A percentile compares a stretch with the other conserved stretches of the same genome.
Evolutionary conservation across 169 alveolate species (phyloP).

Genomic region (Amoebophrya sp.): DNA sequence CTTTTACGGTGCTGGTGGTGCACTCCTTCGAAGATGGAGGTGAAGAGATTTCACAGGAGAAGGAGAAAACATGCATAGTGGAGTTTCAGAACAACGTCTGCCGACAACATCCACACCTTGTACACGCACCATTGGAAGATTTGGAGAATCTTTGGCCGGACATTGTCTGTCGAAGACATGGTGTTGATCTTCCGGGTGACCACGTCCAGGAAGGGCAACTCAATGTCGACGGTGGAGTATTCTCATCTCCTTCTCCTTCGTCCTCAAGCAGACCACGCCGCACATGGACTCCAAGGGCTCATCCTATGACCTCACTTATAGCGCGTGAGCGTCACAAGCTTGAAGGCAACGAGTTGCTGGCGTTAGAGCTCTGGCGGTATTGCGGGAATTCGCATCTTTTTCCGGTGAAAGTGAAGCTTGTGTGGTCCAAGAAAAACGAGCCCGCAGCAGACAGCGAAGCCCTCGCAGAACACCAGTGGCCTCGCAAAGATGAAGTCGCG

Average conservation of each 20-base stretch:
- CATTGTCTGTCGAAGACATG: background rate
- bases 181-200: background rate
- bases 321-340: background rate
- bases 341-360: background rate
- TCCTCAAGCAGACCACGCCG: background rate
- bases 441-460: background rate
- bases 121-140: background rate
- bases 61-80: background rate
- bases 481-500: background rate
- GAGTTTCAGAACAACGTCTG: background rate
- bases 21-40: no score
- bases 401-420: background rate
- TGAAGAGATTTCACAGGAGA: no score
- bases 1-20: no score
- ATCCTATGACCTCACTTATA: background rate
- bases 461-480: background rate
- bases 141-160: background rate
- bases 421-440: background rate
- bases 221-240: background rate
- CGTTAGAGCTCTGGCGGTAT: background rate
- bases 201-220: background rate
- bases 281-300: background rate
- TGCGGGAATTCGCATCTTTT: background rate
- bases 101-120: background rate
- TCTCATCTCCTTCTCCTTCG: background rate